These are phyloP conservation scores for Huntiella omanensis DNA, from an alignment of 2,329 filamentous ascomycete genomes.

Conservation along the genomic window DNA sequence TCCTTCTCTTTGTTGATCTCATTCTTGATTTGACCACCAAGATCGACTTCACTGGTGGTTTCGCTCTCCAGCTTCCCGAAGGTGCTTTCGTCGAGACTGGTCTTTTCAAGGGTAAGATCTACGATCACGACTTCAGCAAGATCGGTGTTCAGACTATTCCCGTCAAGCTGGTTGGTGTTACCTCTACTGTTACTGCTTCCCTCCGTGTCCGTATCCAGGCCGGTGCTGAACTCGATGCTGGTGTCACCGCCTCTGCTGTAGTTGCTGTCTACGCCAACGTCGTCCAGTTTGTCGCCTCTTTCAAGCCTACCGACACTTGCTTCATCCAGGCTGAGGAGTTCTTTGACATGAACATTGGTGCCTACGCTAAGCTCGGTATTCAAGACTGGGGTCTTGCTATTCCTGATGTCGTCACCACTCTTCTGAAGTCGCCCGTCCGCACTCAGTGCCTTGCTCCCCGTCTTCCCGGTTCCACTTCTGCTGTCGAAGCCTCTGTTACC, in stretches of 20 bases:
- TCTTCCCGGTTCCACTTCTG: slow-evolving; percentile 1
- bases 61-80: slow-evolving; percentile 31
- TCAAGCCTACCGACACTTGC: slow-evolving; percentile 21
- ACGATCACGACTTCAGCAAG: slow-evolving; percentile 26
- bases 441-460: slow-evolving; percentile 19
- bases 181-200: slow-evolving; percentile 27
- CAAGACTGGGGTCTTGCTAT: slow-evolving; percentile 22
- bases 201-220: slow-evolving; percentile 32
- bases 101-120: slow-evolving; percentile 24
- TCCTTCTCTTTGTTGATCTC: slow-evolving; percentile 31
- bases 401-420: slow-evolving; percentile 23
- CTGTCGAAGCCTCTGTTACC: background rate
- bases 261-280: slow-evolving; percentile 31
- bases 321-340: slow-evolving; percentile 19
- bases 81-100: slow-evolving; percentile 23
- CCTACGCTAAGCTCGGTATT: slow-evolving; percentile 20
- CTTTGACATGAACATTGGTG: slow-evolving; percentile 23
- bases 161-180: slow-evolving; percentile 27
- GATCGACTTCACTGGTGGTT: slow-evolving; percentile 30
- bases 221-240: slow-evolving; percentile 20
- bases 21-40: slow-evolving; percentile 27
- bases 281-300: slow-evolving; percentile 30
- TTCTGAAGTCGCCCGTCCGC: slow-evolving; percentile 20
- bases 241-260: slow-evolving; percentile 23
- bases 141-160: slow-evolving; percentile 26